These are phyloP conservation scores for Backusella macrospora DNA, from an alignment of 192 early-diverging fungal genomes.

Conservation along the genomic window DNA sequence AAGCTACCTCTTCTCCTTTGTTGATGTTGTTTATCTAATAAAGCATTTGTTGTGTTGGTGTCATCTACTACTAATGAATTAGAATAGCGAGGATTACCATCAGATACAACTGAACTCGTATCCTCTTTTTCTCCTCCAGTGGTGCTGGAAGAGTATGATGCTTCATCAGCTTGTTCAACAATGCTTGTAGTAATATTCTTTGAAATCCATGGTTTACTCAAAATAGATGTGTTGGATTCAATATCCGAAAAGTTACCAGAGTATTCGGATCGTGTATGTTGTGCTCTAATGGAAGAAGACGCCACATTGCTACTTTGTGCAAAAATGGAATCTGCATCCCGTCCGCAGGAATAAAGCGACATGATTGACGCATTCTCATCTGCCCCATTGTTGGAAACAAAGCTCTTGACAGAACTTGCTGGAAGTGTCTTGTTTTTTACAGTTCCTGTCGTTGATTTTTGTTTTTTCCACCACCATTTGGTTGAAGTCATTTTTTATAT, in stretches of 20 bases:
- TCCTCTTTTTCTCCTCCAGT: not conserved
- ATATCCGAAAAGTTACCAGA: slow-evolving; percentile 23
- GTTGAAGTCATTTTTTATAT: not conserved
- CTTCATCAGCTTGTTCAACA: not conserved
- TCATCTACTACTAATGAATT: not conserved
- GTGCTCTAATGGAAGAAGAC: not conserved
- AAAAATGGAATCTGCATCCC: slow-evolving; percentile 1
- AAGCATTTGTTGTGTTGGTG: not conserved
- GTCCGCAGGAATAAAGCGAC: not conserved
- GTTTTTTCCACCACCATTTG: slow-evolving; percentile 26
- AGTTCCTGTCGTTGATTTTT: not conserved
- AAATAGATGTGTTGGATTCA: slow-evolving; percentile 21
- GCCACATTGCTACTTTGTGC: not conserved
- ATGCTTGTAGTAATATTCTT: slow-evolving; percentile 6
- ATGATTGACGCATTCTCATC: slow-evolving; percentile 17
- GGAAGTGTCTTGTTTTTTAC: not conserved
- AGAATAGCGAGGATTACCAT: not conserved
- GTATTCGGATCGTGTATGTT: slow-evolving; percentile 17
- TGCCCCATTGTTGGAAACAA: slow-evolving; percentile 1
- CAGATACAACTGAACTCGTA: not conserved
- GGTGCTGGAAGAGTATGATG: not conserved
- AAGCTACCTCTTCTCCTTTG: slow-evolving; percentile 18
- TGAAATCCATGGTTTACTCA: slow-evolving; percentile 23
- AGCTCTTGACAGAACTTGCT: not conserved
- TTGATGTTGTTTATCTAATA: not conserved